Base-by-base conservation (phyloP, 2,329 filamentous ascomycete species). In the Pestalotiopsis fici region DNA sequence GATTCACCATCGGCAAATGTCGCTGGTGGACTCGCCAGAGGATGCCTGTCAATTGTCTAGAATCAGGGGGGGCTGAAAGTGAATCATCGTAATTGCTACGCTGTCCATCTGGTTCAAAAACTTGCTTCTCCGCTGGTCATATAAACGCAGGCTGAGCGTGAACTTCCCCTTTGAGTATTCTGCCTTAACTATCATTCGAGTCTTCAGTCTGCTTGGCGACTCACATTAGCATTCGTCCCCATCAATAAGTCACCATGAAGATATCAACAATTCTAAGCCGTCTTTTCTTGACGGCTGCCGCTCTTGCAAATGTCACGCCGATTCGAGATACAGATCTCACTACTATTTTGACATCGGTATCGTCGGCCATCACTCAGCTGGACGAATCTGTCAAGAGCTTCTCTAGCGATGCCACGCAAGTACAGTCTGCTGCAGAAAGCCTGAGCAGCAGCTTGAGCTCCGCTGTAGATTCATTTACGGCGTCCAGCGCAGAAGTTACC, bases 331-430 rank as follows among this genome's bases (percentile, higher is more conserved):
- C 31, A 35, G 6, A 35, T 6, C 31, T 78, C 50, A 69, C 67
- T 4, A 72, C 69, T 4, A 72, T 73, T 39, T 68, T 73, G 15
- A 64, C 67, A 1, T 67, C 73, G 55, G 71, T 76, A 43, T 71
- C 72, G 1, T 65, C 59, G 28, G 74, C 75, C 9, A 71, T 78
- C 15, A 62, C 67, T 35, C 67, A 75, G 59, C 75, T 77, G 28
- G 76, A 77, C 69, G 70, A 47, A 2, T 69, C 74, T 1, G 74
- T 77, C 23, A 74, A 78, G 67, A 67, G 71, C n/a, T 77, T 76
- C 66, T 64, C 69, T 35, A 70, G 71, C 12, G 71, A 77, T 70
- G 64, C 71, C 13, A 70, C 64, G 2, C 50, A 72, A 59, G 64
- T 77, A 0, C 56, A 78, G 35, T 59, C 68, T 2, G 69, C 74